A percentile compares a stretch with the other conserved stretches of the same genome.
Evolutionary conservation across 805 yeast species (phyloP).

Genomic region (Hanseniaspora valbyensis): DNA sequence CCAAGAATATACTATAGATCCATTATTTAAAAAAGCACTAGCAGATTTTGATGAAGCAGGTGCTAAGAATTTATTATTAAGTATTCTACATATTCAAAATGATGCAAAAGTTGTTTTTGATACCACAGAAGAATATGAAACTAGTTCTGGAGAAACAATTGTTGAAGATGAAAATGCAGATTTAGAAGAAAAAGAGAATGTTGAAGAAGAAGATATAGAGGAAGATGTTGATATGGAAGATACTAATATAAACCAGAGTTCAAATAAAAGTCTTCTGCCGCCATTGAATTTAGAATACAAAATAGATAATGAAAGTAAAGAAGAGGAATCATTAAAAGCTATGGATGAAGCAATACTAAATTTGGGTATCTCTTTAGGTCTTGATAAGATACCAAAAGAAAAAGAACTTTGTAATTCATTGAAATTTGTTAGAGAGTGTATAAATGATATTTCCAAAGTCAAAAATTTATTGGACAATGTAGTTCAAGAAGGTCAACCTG

Average conservation of each 20-base stretch:
- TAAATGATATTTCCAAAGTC: slow-evolving; percentile 45
- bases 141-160: too few species aligned
- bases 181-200: not conserved
- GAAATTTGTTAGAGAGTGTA: slow-evolving; percentile 45
- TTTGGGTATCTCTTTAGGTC: not conserved
- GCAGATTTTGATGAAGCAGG: slow-evolving; percentile 80
- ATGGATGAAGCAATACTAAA: slow-evolving; percentile 15
- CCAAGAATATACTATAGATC: slow-evolving; percentile 57
- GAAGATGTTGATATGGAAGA: slow-evolving; percentile 13
- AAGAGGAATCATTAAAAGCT: slow-evolving; percentile 7
- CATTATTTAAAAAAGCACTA: slow-evolving; percentile 60
- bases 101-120: slow-evolving; percentile 55
- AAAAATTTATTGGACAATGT: slow-evolving; percentile 36
- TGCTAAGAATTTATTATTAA: slow-evolving; percentile 55
- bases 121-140: slow-evolving; percentile 34
- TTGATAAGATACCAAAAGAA: slow-evolving; percentile 12
- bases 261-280: not conserved
- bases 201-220: not conserved
- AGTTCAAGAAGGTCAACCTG: slow-evolving; percentile 24
- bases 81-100: slow-evolving; percentile 46
- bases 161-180: slow-evolving; percentile 10
- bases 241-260: not conserved
- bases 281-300: slow-evolving; percentile 17
- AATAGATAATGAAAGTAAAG: slow-evolving; percentile 15
- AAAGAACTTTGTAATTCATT: slow-evolving; percentile 59